phyloP scores from a whole-genome alignment of 306 rosid species.

The Inga leiocalycina region DNA sequence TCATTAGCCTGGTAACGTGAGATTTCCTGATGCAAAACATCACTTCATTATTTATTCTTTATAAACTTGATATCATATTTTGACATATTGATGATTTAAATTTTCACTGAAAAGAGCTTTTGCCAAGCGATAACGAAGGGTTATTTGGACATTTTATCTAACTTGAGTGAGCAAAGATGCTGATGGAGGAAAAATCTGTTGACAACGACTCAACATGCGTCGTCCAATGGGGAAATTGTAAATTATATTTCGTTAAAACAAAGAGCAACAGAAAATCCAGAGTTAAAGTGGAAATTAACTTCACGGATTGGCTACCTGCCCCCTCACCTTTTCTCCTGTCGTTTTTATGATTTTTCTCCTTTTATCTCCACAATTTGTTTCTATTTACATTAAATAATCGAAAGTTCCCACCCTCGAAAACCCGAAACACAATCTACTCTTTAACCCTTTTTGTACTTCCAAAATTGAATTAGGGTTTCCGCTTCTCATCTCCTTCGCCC shows the following conservation, averaged over 20 bases:
- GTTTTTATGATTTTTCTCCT: neutral
- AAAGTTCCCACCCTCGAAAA: slow-evolving; percentile 56
- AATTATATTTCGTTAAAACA: neutral
- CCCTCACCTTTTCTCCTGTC: neutral
- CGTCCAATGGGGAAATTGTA: neutral
- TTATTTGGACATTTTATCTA: neutral
- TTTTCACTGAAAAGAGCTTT: no score
- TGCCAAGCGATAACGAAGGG: neutral
- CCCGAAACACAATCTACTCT: slow-evolving; percentile 38
- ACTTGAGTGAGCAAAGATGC: neutral
- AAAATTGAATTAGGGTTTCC: slow-evolving; percentile 84
- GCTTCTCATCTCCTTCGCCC: slow-evolving; percentile 40
- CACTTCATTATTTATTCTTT: neutral
- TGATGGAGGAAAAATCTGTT: neutral
- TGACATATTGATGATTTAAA: no score
- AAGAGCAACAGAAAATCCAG: neutral
- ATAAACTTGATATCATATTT: no score
- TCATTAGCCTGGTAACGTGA: neutral
- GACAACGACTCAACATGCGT: neutral
- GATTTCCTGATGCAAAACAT: neutral
- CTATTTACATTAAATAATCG: slow-evolving; percentile 34
- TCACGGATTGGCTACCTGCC: neutral
- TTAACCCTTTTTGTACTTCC: slow-evolving; percentile 22
- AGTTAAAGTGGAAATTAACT: neutral
- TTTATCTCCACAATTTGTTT: slow-evolving; percentile 11